Percentiles rank a stretch among this genome's conserved stretches.
These are phyloP conservation scores for Galerina marginata DNA, from an alignment of 768 basidiomycete genomes.

Conservation along the genomic window DNA sequence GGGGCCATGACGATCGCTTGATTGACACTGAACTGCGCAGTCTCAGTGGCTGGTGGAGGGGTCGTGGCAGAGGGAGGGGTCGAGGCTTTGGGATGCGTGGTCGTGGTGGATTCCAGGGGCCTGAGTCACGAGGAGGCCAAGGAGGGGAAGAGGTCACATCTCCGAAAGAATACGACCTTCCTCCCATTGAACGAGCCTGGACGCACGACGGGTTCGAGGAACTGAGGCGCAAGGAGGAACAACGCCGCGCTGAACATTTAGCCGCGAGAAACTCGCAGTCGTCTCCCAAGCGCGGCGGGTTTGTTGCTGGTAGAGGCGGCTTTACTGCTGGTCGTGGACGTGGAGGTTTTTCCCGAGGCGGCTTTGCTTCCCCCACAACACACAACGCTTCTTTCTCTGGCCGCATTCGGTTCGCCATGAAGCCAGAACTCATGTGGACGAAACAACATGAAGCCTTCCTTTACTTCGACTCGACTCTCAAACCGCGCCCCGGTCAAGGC, in stretches of 20 bases:
- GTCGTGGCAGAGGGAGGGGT: conserved; percentile 50
- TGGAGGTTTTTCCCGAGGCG: conserved; percentile 49
- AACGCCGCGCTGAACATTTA: conserved; percentile 40
- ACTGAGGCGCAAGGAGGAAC: conserved; percentile 78
- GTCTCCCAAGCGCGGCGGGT: conserved; percentile 33
- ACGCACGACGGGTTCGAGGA: conserved; percentile 90
- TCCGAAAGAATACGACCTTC: conserved; percentile 39
- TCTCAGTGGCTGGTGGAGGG: conserved; percentile 85
- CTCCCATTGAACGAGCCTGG: conserved; percentile 76
- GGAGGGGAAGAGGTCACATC: conserved; percentile 18
- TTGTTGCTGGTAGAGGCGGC: conserved; percentile 54
- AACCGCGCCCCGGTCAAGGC: conserved; percentile 61
- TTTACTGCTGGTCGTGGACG: conserved; percentile 52
- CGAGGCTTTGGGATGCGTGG: conserved; percentile 58
- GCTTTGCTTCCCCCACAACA: conserved; percentile 38
- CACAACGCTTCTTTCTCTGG: conserved; percentile 41
- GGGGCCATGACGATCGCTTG: conserved; percentile 93
- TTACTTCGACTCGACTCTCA: conserved; percentile 63
- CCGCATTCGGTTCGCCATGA: conserved; percentile 73
- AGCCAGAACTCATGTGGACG: conserved; percentile 84
- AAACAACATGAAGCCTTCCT: conserved; percentile 82
- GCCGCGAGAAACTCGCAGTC: conserved; percentile 22
- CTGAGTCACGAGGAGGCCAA: conserved; percentile 20
- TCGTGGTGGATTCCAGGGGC: conserved; percentile 50
- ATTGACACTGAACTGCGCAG: conserved; percentile 82